Conservation (phyloP, 257 asterid genomes). For the Dorcoceras hygrometricum region DNA sequence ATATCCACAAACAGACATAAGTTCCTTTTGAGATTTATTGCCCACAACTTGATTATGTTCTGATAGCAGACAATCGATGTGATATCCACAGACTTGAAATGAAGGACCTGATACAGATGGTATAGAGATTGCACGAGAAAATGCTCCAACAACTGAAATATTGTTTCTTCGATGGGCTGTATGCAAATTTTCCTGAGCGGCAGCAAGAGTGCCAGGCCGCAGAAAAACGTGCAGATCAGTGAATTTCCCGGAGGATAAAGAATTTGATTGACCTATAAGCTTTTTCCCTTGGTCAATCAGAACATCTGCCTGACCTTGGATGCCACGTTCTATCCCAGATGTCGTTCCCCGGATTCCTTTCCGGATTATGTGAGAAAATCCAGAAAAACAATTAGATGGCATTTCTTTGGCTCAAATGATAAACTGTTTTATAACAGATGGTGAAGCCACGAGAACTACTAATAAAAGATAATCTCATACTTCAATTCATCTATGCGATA, state of each 20-base stretch:
- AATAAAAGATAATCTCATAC: constrained; percentile 57
- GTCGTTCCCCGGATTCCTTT: constrained; percentile 47
- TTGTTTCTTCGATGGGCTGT: constrained; percentile 54
- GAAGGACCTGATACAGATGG: constrained; percentile 84
- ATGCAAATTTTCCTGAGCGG: constrained; percentile 63
- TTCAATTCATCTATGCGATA: constrained; percentile 40
- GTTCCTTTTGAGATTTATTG: constrained; percentile 30
- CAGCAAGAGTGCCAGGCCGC: constrained; percentile 56
- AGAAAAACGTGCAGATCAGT: constrained; percentile 49
- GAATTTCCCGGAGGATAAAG: constrained; percentile 37
- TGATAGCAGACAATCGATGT: constrained; percentile 46
- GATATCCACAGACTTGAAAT: constrained; percentile 67
- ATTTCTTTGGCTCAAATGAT: constrained; percentile 39
- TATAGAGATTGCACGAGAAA: constrained; percentile 68
- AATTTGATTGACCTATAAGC: constrained; percentile 43
- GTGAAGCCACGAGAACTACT: constrained; percentile 35
- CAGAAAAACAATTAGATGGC: constrained; percentile 67
- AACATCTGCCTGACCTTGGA: constrained; percentile 42
- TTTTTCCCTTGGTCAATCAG: constrained; percentile 47
- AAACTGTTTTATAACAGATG: constrained; percentile 27
- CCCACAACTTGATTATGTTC: constrained; percentile 36
- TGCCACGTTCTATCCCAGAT: constrained; percentile 41
- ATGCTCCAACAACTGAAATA: constrained; percentile 56
- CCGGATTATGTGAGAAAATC: constrained; percentile 45
- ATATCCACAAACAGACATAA: constrained; percentile 61